Base-by-base conservation (phyloP, 305 asterid species). In the Fraxinus ornus region DNA sequence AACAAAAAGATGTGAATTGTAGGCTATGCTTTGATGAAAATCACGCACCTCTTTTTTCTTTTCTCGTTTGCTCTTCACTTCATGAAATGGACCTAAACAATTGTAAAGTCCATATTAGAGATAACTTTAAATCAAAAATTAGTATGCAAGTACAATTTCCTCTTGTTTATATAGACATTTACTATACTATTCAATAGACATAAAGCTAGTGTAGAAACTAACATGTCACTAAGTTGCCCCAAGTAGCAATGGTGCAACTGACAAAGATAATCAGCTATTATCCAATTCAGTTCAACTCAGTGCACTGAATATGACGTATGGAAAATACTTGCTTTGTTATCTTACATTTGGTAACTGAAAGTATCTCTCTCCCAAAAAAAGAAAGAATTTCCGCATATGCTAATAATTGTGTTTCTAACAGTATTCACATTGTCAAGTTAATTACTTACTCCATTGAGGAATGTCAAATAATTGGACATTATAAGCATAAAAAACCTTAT, bases 41-140 rank as follows among this genome's bases (percentile, higher is more conserved):
- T 52, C 79, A 86, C 89, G 21, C 88, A 94, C 99, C 98, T 93
- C 98, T 91, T 96, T 96, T 87, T 94, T 96, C 97, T 94, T 96
- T 77, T 94, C 98, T 79, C 96, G 89, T 86, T 94, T 96, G 89
- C 97, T 96, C 94, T 93, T 96, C 93, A 96, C 99, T 91, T 96
- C 99, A 28, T 85, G 95, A 87, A 96, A 96, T 89, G 98, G 91
- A 94, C 93, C 98, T 94, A 86, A 75, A 87, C 76, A 87, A 85
- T 62, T 82, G 19, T 79, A 37, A 80, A 21, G 24, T 30, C 84
- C 28, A 72, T 47, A 80, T 85, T 82, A 87, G 88, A 81, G 72
- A 81, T 0, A 28, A 70, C 3, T 70, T 68, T 70, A 15, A 30
- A 30, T 30, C 22, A 30, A 70, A 12, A 26, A 5, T 9, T 13